Evolutionary conservation across 2,329 filamentous ascomycete species (phyloP), one percentile per base, ranked within the genome.

Genomic region (Tolypocladium amazonense): DNA sequence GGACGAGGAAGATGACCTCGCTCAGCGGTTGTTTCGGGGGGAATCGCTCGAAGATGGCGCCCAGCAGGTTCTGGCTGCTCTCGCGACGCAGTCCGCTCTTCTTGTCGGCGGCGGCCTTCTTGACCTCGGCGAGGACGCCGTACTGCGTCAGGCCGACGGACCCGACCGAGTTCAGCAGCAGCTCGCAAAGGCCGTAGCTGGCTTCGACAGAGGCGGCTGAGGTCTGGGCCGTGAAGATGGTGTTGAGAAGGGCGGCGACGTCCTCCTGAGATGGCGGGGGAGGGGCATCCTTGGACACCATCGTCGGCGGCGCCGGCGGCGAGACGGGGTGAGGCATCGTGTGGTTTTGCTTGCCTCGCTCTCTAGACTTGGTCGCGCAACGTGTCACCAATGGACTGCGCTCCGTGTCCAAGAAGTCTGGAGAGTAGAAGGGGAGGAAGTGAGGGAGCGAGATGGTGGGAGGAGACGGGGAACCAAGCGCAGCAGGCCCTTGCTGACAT

Each of bases 1-100:
- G 86, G n/a, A 92, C 73, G 23, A 97, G 77, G 65, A 99, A 88
- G 53, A 92, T 77, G 57, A 90, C 85, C 76, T 97, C 92, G 73
- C 86, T 90, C 64, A 91, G 76, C 58, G 85, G 88, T 71, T 94
- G 88, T 65, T 86, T 83, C 55, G 85, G 79, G 54, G 92, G 90
- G 70, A 97, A 89, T 47, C 89, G 87, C 79, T 99, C 94, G 69
- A 97, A 93, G 55, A 99, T 80, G 59, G 95, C 93, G 60, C 95
- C 94, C 30, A 97, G 82, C 50, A 96, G 88, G 73, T 97, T 95
- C 85, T 97, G 95, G 65, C 92, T 89, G 70, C 92, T 91, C 77
- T 99, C 94, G 68, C 93, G 84, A 67, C 84, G 85, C 45, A 88
- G 82, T 20, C 88, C 88, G 74, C 87, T 92, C 81, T 99, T 99